Evolutionary conservation across 75 land plant species (phyloP).

Genomic region (Pseudotsuga menziesii): DNA sequence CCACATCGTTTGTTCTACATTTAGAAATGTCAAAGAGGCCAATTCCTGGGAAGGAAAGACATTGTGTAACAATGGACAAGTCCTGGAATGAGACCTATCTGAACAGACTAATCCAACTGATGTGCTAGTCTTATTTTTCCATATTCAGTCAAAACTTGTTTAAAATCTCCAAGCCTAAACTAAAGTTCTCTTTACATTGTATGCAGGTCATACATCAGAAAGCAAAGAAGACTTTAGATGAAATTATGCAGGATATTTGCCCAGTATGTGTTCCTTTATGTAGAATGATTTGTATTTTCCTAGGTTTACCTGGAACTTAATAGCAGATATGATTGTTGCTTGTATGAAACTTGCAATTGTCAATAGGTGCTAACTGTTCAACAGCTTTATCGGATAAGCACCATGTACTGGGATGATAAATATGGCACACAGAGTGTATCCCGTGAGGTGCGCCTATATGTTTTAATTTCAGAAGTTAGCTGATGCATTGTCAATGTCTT

Average conservation of each 20-base stretch:
- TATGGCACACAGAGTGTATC: constrained; percentile 93
- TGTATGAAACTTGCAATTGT: not conserved
- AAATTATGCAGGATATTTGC: constrained; percentile 76
- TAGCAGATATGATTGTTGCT: not conserved
- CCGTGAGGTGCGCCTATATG: constrained; percentile 55
- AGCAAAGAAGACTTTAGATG: constrained; percentile 70
- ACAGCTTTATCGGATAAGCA: constrained; percentile 96
- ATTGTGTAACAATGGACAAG: too few species aligned
- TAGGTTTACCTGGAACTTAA: not conserved
- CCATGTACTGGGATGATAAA: constrained; percentile 96
- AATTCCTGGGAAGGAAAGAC: too few species aligned
- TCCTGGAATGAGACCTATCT: too few species aligned
- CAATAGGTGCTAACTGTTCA: constrained; percentile 75
- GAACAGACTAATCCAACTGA: too few species aligned
- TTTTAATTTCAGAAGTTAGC: not conserved
- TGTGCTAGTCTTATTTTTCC: too few species aligned
- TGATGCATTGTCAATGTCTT: too few species aligned
- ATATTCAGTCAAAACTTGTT: too few species aligned
- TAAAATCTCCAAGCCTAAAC: too few species aligned
- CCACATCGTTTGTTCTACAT: not conserved
- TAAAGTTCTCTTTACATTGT: not conserved
- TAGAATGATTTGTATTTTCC: not conserved
- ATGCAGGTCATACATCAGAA: constrained; percentile 90
- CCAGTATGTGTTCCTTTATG: constrained; percentile 40
- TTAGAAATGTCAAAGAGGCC: too few species aligned